These are phyloP conservation scores for Emergomyces pasteurianus DNA, from an alignment of 2,329 filamentous ascomycete genomes.

Conservation along the genomic window DNA sequence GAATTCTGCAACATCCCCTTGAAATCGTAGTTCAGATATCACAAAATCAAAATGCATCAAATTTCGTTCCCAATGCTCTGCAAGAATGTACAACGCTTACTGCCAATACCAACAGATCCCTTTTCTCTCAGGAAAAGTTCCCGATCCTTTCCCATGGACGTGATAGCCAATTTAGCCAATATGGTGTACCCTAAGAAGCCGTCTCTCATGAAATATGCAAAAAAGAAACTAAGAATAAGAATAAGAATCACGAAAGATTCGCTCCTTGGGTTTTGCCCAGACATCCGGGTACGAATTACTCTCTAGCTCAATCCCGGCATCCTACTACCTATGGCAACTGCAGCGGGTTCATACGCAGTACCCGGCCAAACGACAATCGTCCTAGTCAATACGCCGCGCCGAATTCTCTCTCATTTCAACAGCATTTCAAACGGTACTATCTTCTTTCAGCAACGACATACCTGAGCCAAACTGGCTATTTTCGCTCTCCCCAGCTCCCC, in stretches of 20 bases:
- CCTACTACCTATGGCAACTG: neutral
- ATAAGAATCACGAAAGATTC: too few species aligned
- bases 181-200: neutral
- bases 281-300: neutral
- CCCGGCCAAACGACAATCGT: neutral
- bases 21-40: too few species aligned
- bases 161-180: neutral
- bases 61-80: neutral
- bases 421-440: neutral
- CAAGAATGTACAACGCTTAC: neutral
- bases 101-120: neutral
- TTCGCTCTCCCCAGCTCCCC: too few species aligned
- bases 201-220: neutral
- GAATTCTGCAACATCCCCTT: too few species aligned
- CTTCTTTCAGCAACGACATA: neutral
- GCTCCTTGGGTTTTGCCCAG: too few species aligned
- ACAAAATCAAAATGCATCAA: neutral
- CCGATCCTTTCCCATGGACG: neutral
- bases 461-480: neutral
- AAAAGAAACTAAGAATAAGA: too few species aligned
- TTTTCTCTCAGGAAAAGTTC: neutral
- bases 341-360: neutral
- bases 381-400: neutral
- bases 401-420: neutral
- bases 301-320: neutral